Percentiles rank a stretch among this genome's conserved stretches.
Conservation (phyloP, 768 basidiomycete genomes). For the Strobilomyces echinocephalus region DNA sequence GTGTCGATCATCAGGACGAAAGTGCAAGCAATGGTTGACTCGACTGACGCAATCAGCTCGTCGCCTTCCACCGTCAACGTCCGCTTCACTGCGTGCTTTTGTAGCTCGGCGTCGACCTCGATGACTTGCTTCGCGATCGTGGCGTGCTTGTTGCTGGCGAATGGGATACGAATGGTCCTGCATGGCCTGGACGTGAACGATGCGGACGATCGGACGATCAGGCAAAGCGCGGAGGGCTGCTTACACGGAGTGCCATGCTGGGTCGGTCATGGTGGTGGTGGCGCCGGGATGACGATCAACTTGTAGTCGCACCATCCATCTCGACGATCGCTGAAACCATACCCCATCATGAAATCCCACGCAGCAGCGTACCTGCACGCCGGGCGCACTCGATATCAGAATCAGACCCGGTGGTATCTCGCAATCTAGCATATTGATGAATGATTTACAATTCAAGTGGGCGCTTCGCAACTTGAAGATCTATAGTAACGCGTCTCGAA, state of each 20-base stretch:
- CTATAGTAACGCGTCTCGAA: neutral
- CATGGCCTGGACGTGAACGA: slow-evolving; percentile 6
- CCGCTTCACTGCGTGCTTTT: slow-evolving; percentile 74
- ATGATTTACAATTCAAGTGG: neutral
- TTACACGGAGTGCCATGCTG: slow-evolving; percentile 55
- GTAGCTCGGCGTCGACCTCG: slow-evolving; percentile 82
- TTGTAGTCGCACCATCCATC: neutral
- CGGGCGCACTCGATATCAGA: no score
- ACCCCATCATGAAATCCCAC: neutral
- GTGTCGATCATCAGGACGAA: neutral
- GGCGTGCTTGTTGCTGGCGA: slow-evolving; percentile 70
- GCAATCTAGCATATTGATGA: neutral
- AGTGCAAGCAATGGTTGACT: neutral
- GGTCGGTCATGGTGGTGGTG: slow-evolving; percentile 23
- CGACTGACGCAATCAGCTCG: slow-evolving; percentile 69
- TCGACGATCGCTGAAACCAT: neutral
- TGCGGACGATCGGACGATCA: neutral
- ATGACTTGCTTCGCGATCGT: slow-evolving; percentile 77
- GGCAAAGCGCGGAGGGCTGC: slow-evolving; percentile 6
- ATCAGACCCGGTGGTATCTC: neutral
- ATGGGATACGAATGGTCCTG: slow-evolving; percentile 74
- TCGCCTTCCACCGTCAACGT: slow-evolving; percentile 62
- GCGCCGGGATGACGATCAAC: neutral
- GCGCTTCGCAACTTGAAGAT: no score
- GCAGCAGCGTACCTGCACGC: no score